Evolutionary conservation across 345 rosid genomes (phyloP).

Genomic region (Hirschfeldia incana): DNA sequence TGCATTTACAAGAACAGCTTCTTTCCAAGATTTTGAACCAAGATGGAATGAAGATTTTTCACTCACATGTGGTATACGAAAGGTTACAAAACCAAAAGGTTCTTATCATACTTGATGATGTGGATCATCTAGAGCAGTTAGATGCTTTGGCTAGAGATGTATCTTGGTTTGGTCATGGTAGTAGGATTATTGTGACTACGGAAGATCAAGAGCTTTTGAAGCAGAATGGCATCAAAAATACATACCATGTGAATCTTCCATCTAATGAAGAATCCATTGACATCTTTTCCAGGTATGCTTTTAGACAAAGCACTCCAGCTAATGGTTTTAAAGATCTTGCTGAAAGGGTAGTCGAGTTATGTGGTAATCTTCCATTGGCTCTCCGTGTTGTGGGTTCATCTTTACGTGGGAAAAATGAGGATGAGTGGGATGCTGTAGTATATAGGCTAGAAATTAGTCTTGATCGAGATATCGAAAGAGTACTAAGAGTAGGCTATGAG

Average conservation of each 20-base stretch:
- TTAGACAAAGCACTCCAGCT: neutral
- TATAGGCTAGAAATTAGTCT: too few relatives aligned
- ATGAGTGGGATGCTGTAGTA: neutral
- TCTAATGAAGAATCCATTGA: neutral
- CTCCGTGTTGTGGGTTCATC: too few relatives aligned
- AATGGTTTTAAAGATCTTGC: too few relatives aligned
- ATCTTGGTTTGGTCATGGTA: neutral
- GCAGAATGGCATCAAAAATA: neutral
- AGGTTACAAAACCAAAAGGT: neutral
- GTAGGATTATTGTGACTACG: neutral
- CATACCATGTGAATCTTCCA: neutral
- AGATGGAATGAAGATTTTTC: neutral
- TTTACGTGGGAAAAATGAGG: neutral
- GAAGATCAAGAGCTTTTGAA: neutral
- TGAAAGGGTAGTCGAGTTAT: too few relatives aligned
- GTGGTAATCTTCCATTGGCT: too few relatives aligned
- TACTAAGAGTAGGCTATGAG: too few relatives aligned
- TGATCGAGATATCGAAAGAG: too few relatives aligned
- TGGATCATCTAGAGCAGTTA: neutral
- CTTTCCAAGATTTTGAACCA: neutral
- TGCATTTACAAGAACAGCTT: constrained; percentile 2
- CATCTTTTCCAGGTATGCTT: neutral
- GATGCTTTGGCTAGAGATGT: neutral
- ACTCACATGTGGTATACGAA: neutral
- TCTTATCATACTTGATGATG: neutral